Conservation (phyloP, 2,329 filamentous ascomycete species). For the Phialophora chinensis region DNA sequence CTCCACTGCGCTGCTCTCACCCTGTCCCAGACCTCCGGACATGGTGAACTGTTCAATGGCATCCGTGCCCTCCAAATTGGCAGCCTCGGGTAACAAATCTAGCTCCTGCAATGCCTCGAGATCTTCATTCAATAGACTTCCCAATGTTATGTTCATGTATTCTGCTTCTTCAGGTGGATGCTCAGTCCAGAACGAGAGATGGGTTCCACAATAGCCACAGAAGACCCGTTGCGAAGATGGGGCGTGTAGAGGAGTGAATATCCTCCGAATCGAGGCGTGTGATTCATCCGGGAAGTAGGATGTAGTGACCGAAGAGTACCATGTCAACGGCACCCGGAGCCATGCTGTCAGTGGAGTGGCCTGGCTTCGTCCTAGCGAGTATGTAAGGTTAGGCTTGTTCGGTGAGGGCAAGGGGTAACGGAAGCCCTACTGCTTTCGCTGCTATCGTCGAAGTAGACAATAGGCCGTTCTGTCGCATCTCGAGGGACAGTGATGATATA, state of each 20-base stretch:
- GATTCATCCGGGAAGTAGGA: conserved; percentile 81
- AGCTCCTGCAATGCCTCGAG: conserved; percentile 75
- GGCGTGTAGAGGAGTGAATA: conserved; percentile 66
- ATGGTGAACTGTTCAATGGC: conserved; percentile 8
- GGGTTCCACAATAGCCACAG: conserved; percentile 90
- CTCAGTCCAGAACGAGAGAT: conserved; percentile 83
- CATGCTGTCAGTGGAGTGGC: conserved; percentile 78
- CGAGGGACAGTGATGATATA: conserved; percentile 76
- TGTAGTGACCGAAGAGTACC: conserved; percentile 78
- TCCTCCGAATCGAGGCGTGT: conserved; percentile 67
- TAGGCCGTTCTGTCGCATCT: conserved; percentile 61
- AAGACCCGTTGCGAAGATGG: conserved; percentile 74
- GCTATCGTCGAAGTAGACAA: conserved; percentile 77
- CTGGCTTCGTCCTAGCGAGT: conserved; percentile 62
- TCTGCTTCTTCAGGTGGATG: conserved; percentile 71
- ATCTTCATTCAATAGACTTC: conserved; percentile 74
- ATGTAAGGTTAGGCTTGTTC: background rate
- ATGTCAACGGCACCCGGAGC: conserved; percentile 79
- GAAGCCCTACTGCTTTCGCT: conserved; percentile 70
- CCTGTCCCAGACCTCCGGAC: conserved; percentile 8
- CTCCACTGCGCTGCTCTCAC: conserved; percentile 23
- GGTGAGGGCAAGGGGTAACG: background rate
- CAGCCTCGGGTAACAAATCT: conserved; percentile 67
- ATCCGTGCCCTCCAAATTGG: conserved; percentile 42
- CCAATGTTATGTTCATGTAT: conserved; percentile 81